A percentile compares a stretch with the other conserved stretches of the same genome.
Conservation (phyloP, 768 basidiomycete genomes). For the Floccularia luteovirens region DNA sequence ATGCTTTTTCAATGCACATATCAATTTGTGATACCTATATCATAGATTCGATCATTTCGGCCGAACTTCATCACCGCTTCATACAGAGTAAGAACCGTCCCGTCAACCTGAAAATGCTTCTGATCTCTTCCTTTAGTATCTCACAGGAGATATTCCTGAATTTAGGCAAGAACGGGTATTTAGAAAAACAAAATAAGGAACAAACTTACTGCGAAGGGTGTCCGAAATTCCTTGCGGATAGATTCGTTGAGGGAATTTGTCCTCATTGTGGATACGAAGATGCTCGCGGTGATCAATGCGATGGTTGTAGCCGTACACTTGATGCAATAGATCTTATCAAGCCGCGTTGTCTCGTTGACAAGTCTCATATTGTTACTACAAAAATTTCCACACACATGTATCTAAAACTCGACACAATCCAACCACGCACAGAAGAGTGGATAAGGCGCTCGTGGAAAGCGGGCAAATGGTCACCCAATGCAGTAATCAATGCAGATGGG, state of each 20-base stretch:
- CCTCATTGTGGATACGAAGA: constrained; percentile 91
- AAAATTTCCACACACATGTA: constrained; percentile 88
- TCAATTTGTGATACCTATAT: constrained; percentile 4
- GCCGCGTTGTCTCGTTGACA: constrained; percentile 89
- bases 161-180: constrained; percentile 65
- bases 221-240: constrained; percentile 92
- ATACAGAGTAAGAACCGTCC: constrained; percentile 62
- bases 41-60: constrained; percentile 94
- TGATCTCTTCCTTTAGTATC: constrained; percentile 45
- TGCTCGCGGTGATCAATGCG: constrained; percentile 97
- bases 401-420: constrained; percentile 76
- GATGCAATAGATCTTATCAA: constrained; percentile 91
- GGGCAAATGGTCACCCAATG: constrained; percentile 91
- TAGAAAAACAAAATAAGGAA: constrained; percentile 80
- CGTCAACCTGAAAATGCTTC: constrained; percentile 1
- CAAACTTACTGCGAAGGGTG: constrained; percentile 96
- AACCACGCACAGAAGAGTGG: constrained; percentile 82
- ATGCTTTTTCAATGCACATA: neutral
- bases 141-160: constrained; percentile 86
- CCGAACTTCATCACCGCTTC: constrained; percentile 83
- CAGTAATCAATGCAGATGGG: constrained; percentile 83
- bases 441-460: constrained; percentile 69
- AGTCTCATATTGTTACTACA: constrained; percentile 69
- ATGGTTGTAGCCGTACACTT: constrained; percentile 85
- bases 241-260: constrained; percentile 97